Percentiles rank a stretch among this genome's conserved stretches.
Evolutionary conservation across 2,329 filamentous ascomycete species (phyloP).

Genomic region (Colletotrichum euphorbiae): DNA sequence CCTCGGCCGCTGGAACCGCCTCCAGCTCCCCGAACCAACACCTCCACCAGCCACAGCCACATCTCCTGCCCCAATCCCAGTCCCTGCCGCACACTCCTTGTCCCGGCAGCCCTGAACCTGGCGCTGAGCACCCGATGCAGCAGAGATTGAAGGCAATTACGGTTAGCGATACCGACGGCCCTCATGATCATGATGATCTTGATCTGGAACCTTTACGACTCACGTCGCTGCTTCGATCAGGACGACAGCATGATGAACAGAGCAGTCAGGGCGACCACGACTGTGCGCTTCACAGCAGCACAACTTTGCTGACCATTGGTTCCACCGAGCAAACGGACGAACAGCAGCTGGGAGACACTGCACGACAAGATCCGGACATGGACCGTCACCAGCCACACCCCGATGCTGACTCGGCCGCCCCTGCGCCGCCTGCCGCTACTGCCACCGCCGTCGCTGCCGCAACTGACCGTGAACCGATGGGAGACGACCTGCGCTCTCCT

Average conservation of each 20-base stretch:
- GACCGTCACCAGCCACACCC: slow-evolving; percentile 32
- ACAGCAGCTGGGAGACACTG: slow-evolving; percentile 29
- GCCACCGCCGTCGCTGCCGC: slow-evolving; percentile 37
- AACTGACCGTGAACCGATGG: slow-evolving; percentile 41
- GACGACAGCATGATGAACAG: slow-evolving; percentile 19
- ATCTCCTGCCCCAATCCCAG: slow-evolving; percentile 24
- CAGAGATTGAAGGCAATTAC: slow-evolving; percentile 32
- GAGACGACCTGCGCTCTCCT: slow-evolving; percentile 51
- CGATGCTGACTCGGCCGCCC: slow-evolving; percentile 22
- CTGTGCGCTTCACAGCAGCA: slow-evolving; percentile 19
- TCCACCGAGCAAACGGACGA: slow-evolving; percentile 21
- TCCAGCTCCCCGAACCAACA: slow-evolving; percentile 36
- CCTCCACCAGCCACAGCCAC: slow-evolving; percentile 19
- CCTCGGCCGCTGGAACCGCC: slow-evolving; percentile 35
- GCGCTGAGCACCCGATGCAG: slow-evolving; percentile 20
- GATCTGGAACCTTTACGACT: neutral
- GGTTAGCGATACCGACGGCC: neutral
- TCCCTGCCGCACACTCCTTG: slow-evolving; percentile 27
- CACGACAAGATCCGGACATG: slow-evolving; percentile 15
- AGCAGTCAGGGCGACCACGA: neutral
- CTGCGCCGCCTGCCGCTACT: slow-evolving; percentile 34
- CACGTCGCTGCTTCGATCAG: slow-evolving; percentile 35
- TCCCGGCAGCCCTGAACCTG: slow-evolving; percentile 25
- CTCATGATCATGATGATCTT: slow-evolving; percentile 1
- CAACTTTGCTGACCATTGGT: slow-evolving; percentile 36